phyloP scores from a whole-genome alignment of 345 rosid species.

The Diplotaxis tenuifolia region DNA sequence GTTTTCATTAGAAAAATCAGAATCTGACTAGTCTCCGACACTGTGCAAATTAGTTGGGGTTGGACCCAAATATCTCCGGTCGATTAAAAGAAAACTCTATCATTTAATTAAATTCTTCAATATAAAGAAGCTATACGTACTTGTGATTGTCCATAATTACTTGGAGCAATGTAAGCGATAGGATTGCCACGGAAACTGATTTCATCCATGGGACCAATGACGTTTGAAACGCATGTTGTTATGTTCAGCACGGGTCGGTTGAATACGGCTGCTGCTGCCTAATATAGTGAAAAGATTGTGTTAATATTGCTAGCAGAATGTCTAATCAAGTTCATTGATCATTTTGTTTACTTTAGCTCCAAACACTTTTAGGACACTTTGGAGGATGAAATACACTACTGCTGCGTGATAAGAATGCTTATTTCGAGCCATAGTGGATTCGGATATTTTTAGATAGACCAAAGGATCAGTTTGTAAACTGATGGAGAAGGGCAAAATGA shows the following conservation, averaged over 20 bases:
- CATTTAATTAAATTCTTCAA: no score
- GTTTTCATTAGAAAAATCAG: no score
- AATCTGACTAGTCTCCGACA: no score
- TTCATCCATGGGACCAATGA: slow-evolving; percentile 56
- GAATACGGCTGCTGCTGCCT: slow-evolving; percentile 40
- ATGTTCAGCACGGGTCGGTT: slow-evolving; percentile 38
- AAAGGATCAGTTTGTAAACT: slow-evolving; percentile 44
- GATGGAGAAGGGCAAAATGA: slow-evolving; percentile 46
- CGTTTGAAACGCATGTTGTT: slow-evolving; percentile 56
- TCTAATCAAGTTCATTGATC: neutral
- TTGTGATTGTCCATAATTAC: slow-evolving; percentile 57
- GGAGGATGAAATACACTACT: slow-evolving; percentile 4
- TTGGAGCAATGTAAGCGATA: slow-evolving; percentile 57
- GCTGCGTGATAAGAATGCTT: slow-evolving; percentile 53
- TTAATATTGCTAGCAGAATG: neutral
- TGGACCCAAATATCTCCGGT: no score
- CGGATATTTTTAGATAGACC: slow-evolving; percentile 43
- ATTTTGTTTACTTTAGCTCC: slow-evolving; percentile 42
- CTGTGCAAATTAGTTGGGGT: no score
- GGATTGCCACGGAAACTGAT: slow-evolving; percentile 58
- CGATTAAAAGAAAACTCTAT: no score
- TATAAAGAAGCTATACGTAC: neutral
- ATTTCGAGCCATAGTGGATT: slow-evolving; percentile 49
- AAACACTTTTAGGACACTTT: slow-evolving; percentile 24
- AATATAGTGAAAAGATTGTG: neutral